phyloP scores from a whole-genome alignment of 768 basidiomycete species.

The Podaxis sp. region DNA sequence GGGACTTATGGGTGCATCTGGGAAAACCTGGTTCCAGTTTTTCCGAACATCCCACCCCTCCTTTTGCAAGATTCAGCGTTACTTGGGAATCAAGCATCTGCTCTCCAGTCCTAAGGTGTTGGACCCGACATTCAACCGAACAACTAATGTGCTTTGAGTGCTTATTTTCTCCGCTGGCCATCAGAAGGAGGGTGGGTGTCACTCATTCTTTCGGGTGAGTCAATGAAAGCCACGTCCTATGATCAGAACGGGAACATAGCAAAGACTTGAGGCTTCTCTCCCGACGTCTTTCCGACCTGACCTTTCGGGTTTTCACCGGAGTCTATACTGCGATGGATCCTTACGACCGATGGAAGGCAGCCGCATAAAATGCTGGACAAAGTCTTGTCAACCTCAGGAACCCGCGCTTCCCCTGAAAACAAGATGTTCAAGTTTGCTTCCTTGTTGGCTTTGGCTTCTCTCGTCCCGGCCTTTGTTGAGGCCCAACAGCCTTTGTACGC shows the following conservation, averaged over 20 bases:
- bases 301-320: constrained; percentile 33
- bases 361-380: constrained; percentile 18
- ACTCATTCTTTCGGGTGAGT: constrained; percentile 21
- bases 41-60: constrained; percentile 2
- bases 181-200: background rate
- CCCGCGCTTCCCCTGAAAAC: constrained; percentile 7
- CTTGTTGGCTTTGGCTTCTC: constrained; percentile 19
- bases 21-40: constrained; percentile 5
- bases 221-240: constrained; percentile 24
- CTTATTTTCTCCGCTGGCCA: constrained; percentile 2
- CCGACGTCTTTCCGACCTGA: constrained; percentile 26
- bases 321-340: constrained; percentile 19
- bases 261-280: constrained; percentile 10
- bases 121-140: constrained; percentile 7
- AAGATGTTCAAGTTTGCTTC: constrained; percentile 46
- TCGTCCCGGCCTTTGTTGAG: constrained; percentile 33
- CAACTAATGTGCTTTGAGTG: background rate
- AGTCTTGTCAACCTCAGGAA: constrained; percentile 9
- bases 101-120: background rate
- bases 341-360: background rate
- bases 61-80: background rate
- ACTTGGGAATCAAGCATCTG: background rate
- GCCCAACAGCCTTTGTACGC: constrained; percentile 41
- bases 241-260: constrained; percentile 16
- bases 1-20: background rate